Evolutionary conservation across 192 early-diverging fungal genomes (phyloP), one percentile per base, ranked within the genome.

Genomic region (Podila epicladia): DNA sequence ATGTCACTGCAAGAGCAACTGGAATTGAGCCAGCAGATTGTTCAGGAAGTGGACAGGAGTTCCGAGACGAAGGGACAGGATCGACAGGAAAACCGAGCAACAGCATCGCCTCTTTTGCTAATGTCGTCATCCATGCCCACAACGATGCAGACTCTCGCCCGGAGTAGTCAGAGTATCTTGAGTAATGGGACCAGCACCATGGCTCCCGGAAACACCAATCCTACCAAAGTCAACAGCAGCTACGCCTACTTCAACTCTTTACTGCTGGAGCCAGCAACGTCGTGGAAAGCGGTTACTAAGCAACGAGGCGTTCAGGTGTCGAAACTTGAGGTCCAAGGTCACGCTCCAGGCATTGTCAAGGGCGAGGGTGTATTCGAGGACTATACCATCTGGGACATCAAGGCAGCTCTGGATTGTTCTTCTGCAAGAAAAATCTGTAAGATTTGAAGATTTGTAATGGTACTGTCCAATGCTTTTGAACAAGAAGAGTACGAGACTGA

Each of bases 321-420:
- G 5, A 82, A 80, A 4, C 48, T 82, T 17, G 83, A 84, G 24
- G 62, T 65, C 2, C 83, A 84, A 9, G 80, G 69, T 8, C 83
- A 86, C 64, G 69, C 75, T 3, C 67, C 75, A 0, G 85, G 80
- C 9, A 84, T 72, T 58, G 62, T 84, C 53, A 67, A 75, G 24
- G 76, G 80, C 32, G 82, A 85, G 32, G 69, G 84, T 37, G 32
- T 72, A 2, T 87, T 85, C 73, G 65, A 83, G 9, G 48, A 74
- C 20, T 87, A 83, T 32, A 74, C 80, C 35, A 83, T 87, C 48
- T 87, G 86, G 86, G 86, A 87, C 61, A 71, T 83, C 20, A 87
- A 87, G 61, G 82, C 86, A 0, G 80, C 75, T 9, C 20, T 87
- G 29, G 84, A 84, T 51, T 84, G 76, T 66, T 37, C 72, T 13